Evolutionary conservation across 352 stramenopile species (phyloP).

Genomic region (Saprolegnia diclina): DNA sequence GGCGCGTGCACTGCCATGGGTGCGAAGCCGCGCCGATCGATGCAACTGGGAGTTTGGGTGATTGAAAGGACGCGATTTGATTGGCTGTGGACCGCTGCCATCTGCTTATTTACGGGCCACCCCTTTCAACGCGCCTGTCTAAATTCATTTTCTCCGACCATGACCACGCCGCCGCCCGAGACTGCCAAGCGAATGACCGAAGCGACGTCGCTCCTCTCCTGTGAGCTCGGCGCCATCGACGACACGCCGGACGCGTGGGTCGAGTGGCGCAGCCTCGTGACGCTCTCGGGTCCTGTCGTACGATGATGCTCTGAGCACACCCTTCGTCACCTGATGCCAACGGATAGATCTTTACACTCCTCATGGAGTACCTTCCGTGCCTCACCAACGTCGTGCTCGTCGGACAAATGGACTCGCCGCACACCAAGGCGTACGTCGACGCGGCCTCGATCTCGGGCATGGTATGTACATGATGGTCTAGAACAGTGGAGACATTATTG

Average conservation of each 20-base stretch:
- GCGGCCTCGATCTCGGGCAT: conserved; percentile 58
- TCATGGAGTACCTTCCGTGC: conserved; percentile 49
- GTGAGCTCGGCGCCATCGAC: background rate
- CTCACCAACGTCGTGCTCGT: conserved; percentile 57
- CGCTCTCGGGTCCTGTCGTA: background rate
- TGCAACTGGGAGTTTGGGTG: too few species aligned
- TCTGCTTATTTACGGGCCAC: background rate
- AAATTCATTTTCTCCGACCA: too few species aligned
- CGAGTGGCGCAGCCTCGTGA: conserved; percentile 3
- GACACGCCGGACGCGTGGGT: background rate
- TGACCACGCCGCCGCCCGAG: background rate
- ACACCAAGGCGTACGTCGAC: conserved; percentile 54
- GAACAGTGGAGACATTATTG: background rate
- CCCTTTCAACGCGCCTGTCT: background rate
- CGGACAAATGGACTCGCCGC: conserved; percentile 58
- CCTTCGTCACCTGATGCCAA: too few species aligned
- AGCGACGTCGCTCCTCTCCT: background rate
- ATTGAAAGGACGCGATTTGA: too few species aligned
- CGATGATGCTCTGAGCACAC: too few species aligned
- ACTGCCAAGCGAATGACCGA: background rate
- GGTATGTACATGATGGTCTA: conserved; percentile 31
- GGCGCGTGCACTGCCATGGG: too few species aligned
- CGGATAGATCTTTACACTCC: conserved; percentile 26
- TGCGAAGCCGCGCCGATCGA: too few species aligned
- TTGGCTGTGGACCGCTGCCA: background rate